These are phyloP conservation scores for Arthrobotrys sinensis DNA, from an alignment of 2,329 filamentous ascomycete species.

Conservation along the genomic window DNA sequence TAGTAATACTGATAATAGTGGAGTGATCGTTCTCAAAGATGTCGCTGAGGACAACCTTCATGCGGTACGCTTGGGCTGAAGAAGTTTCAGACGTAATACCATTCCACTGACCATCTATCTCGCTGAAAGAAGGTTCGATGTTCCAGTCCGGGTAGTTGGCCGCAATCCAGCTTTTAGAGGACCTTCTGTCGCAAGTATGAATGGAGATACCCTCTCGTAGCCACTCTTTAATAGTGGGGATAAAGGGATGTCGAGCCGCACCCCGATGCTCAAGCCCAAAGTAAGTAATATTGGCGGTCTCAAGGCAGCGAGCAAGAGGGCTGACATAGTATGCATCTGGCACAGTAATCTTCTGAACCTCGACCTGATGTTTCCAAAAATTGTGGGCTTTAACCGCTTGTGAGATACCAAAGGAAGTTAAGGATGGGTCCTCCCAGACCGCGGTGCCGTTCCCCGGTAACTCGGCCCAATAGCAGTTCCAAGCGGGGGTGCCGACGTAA, in stretches of 20 bases:
- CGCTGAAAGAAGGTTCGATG: constrained; percentile 75
- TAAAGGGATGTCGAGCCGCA: constrained; percentile 70
- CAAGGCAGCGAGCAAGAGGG: constrained; percentile 75
- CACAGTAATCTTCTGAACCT: constrained; percentile 72
- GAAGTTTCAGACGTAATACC: constrained; percentile 70
- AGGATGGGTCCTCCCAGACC: constrained; percentile 75
- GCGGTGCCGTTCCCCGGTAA: constrained; percentile 76
- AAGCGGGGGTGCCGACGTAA: constrained; percentile 78
- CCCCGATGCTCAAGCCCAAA: constrained; percentile 71
- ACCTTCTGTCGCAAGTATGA: constrained; percentile 78
- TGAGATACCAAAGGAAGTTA: constrained; percentile 73
- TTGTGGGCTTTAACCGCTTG: constrained; percentile 74
- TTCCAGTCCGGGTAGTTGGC: constrained; percentile 71
- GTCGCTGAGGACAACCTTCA: constrained; percentile 72
- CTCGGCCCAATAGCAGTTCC: constrained; percentile 80
- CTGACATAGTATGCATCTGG: constrained; percentile 77
- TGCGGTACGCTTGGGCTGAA: constrained; percentile 71
- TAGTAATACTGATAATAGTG: constrained; percentile 74
- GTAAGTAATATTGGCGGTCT: constrained; percentile 77
- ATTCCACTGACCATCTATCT: constrained; percentile 73
- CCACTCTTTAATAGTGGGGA: constrained; percentile 75
- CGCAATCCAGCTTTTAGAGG: constrained; percentile 72
- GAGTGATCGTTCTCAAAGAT: constrained; percentile 72
- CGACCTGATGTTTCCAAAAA: constrained; percentile 74
- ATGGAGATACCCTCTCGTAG: constrained; percentile 77